Evolutionary conservation across 345 rosid species (phyloP).

Genomic region (Laguncularia racemosa): DNA sequence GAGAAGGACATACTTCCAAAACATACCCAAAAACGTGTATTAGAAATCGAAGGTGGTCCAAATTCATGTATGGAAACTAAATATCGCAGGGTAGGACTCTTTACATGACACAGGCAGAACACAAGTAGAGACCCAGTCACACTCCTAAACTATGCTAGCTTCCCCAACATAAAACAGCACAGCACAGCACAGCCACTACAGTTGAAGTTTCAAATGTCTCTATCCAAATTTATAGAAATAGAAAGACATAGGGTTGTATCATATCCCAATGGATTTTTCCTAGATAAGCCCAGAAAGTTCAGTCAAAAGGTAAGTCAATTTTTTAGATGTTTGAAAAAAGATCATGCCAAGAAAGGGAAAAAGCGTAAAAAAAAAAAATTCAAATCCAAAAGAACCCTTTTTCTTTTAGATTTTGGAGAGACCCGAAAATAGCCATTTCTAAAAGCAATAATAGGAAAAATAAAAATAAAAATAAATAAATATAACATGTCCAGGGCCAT

Average conservation of each 20-base stretch:
- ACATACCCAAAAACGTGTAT: background rate
- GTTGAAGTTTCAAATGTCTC: constrained; percentile 8
- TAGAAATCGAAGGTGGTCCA: background rate
- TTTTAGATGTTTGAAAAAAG: constrained; percentile 12
- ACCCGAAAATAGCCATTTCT: constrained; percentile 41
- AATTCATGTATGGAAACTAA: constrained; percentile 5
- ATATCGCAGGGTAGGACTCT: constrained; percentile 18
- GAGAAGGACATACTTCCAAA: constrained; percentile 1
- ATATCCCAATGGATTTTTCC: constrained; percentile 9
- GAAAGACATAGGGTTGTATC: constrained; percentile 13
- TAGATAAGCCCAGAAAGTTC: constrained; percentile 6
- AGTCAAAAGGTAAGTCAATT: constrained; percentile 34
- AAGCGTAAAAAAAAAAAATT: constrained; percentile 4
- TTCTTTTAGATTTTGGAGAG: constrained; percentile 13
- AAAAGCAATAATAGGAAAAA: constrained; percentile 3
- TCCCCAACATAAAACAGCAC: background rate
- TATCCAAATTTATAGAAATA: constrained; percentile 16
- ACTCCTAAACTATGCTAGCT: constrained; percentile 17
- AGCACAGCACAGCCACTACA: constrained; percentile 2
- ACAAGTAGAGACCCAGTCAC: constrained; percentile 7
- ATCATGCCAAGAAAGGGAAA: constrained; percentile 44
- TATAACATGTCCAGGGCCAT: constrained; percentile 10
- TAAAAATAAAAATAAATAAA: constrained; percentile 10
- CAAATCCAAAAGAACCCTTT: constrained; percentile 29
- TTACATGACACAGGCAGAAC: constrained; percentile 13